phyloP scores from a whole-genome alignment of 2,329 filamentous ascomycete genomes.

The Trichothecium roseum region DNA sequence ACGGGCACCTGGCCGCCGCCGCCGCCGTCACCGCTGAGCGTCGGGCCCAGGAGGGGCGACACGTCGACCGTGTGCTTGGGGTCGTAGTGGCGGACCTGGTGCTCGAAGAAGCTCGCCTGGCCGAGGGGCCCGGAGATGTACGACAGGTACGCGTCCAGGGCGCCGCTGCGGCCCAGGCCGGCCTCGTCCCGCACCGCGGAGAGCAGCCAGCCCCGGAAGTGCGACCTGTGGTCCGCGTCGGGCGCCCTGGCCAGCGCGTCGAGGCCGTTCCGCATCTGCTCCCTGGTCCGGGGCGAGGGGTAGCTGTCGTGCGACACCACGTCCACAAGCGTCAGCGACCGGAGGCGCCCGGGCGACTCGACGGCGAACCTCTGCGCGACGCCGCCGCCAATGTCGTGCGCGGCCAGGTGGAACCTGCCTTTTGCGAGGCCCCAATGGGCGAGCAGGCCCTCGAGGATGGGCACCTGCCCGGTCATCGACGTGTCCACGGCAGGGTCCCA shows the following conservation, averaged over 20 bases:
- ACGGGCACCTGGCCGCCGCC: conserved; percentile 1
- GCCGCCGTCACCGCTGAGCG: too few species aligned
- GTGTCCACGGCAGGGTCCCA: conserved; percentile 17
- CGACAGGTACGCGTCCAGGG: conserved; percentile 13
- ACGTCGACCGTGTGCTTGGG: conserved; percentile 22
- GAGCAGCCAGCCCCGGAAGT: conserved; percentile 17
- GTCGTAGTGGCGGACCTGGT: conserved; percentile 21
- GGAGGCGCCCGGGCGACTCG: conserved; percentile 10
- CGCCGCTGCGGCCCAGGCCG: conserved; percentile 9
- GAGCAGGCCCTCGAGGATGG: conserved; percentile 15
- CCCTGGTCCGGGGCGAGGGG: conserved; percentile 17
- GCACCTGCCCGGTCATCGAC: conserved; percentile 20
- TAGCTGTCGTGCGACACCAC: conserved; percentile 22
- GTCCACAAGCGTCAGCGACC: conserved; percentile 18
- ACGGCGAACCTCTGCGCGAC: conserved; percentile 17
- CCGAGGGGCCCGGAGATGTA: conserved; percentile 22
- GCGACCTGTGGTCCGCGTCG: conserved; percentile 11
- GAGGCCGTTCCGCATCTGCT: conserved; percentile 18
- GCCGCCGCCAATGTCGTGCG: conserved; percentile 21
- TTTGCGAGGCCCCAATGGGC: conserved; percentile 12
- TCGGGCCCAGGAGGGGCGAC: conserved; percentile 10
- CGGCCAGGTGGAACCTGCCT: conserved; percentile 13
- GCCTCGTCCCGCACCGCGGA: conserved; percentile 10
- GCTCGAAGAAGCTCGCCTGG: conserved; percentile 20
- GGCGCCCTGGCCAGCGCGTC: conserved; percentile 14